Evolutionary conservation across 164 flowering plant genomes (phyloP).

Genomic region (Aristolochia fimbriata): DNA sequence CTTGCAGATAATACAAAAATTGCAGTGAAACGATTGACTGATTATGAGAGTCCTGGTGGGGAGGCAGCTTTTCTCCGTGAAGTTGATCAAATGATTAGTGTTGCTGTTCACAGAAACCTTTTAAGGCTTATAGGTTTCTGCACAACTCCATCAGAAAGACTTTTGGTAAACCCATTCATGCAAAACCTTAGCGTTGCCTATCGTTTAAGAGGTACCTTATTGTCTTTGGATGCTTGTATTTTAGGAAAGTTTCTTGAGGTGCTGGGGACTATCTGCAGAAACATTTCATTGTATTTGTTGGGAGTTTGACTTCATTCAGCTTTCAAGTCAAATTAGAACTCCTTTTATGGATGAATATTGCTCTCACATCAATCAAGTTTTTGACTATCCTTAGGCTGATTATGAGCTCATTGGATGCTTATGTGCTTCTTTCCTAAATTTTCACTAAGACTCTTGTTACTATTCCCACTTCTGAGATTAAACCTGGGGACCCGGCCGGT

Average conservation of each 20-base stretch:
- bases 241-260: too few species aligned
- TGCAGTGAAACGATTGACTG: conserved; percentile 87
- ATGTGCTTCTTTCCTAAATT: not conserved
- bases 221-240: not conserved
- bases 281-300: too few species aligned
- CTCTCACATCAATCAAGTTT: not conserved
- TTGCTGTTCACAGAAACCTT: conserved; percentile 88
- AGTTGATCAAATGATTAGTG: conserved; percentile 97
- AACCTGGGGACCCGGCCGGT: conserved; percentile 76
- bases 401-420: not conserved
- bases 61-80: conserved; percentile 93
- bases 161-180: conserved; percentile 90
- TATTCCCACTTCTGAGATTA: conserved; percentile 43
- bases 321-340: not conserved
- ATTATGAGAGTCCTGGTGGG: conserved; percentile 88
- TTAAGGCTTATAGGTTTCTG: conserved; percentile 84
- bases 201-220: conserved; percentile 60
- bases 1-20: conserved; percentile 69
- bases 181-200: conserved; percentile 89
- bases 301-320: too few species aligned
- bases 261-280: too few species aligned
- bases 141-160: conserved; percentile 86
- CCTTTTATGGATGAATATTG: not conserved
- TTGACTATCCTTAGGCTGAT: not conserved
- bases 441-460: not conserved